Base-by-base conservation (phyloP, 2,329 filamentous ascomycete species). In the Aspergillus sojae region DNA sequence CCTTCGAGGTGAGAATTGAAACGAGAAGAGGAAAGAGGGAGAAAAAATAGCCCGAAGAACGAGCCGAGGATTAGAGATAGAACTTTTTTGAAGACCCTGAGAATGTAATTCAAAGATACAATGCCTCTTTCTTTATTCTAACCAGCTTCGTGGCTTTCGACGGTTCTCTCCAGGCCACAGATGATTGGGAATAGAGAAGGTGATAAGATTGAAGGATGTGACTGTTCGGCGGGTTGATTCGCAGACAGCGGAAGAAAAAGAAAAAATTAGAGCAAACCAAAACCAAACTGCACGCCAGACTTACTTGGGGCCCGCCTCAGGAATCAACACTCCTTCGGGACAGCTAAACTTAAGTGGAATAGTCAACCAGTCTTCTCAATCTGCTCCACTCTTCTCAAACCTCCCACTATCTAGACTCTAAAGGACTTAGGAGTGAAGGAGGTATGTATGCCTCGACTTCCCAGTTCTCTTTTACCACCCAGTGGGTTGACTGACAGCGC, bases 11-110 rank as follows among this genome's bases (percentile, higher is more conserved):
- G 39, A 50, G 54, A 36, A 53, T 30, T 54, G 53, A 36, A 53
- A 43, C n/a, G 26, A 58, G 30, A 45, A 62, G 34, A 52, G 23
- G 19, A 32, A 58, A 43, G 19, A 57, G 28, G 26, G 41, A 60
- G 11, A 52, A 30, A 50, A 50, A 28, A 46, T 28, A 7, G 11
- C 28, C 34, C 36, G 54, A 57, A 21, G n/a, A 46, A 46, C 23
- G 46, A 30, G 16, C 46, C 14, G 6, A 50, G 12, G 26, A 30
- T 16, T 50, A 16, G 14, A 19, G 6, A 56, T 26, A 19, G 16
- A 9, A 50, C 23, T 10, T 28, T 30, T 7, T 12, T 34, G 10
- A 11, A 30, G 16, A 14, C 6, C n/a, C 12, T 30, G 26, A 19
- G 45, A 26, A 28, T 28, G 45, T 26, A 14, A 30, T 50, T 50